A percentile compares a stretch with the other conserved stretches of the same genome.
These are phyloP conservation scores for Lojkania enalia DNA, from an alignment of 2,329 filamentous ascomycete species.

Conservation along the genomic window DNA sequence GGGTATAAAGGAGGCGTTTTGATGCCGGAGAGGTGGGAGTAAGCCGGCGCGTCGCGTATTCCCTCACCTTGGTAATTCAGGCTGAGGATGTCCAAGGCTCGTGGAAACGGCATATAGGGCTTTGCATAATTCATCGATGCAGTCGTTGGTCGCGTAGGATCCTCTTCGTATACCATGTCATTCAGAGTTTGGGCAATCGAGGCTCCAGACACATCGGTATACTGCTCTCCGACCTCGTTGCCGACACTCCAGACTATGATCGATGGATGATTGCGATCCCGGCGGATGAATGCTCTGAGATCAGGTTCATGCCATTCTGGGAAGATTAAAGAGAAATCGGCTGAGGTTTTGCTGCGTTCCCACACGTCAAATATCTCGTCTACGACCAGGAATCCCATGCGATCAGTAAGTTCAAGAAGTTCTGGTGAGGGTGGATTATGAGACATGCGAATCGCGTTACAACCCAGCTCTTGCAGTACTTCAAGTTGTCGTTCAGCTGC, in stretches of 20 bases:
- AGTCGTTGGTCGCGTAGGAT: conserved; percentile 52
- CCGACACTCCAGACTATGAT: conserved; percentile 58
- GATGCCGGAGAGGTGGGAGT: conserved; percentile 36
- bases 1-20: conserved; percentile 48
- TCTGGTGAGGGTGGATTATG: conserved; percentile 60
- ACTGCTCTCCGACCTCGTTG: conserved; percentile 59
- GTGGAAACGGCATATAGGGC: conserved; percentile 46
- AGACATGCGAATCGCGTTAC: conserved; percentile 55
- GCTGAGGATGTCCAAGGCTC: conserved; percentile 53
- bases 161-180: conserved; percentile 52
- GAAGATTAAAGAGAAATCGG: conserved; percentile 59
- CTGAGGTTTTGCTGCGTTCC: conserved; percentile 50
- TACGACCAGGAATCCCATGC: conserved; percentile 55
- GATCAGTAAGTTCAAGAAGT: conserved; percentile 55
- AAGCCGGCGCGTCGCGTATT: conserved; percentile 36
- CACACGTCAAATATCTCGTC: conserved; percentile 61
- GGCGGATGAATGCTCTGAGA: conserved; percentile 55
- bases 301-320: conserved; percentile 59
- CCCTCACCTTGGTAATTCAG: conserved; percentile 63
- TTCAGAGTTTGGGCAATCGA: conserved; percentile 43
- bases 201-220: conserved; percentile 35
- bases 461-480: conserved; percentile 55
- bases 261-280: conserved; percentile 60
- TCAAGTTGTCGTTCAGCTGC: conserved; percentile 56
- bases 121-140: conserved; percentile 54